These are phyloP conservation scores for Erythrophleum fordii DNA, from an alignment of 306 rosid genomes.

Conservation along the genomic window DNA sequence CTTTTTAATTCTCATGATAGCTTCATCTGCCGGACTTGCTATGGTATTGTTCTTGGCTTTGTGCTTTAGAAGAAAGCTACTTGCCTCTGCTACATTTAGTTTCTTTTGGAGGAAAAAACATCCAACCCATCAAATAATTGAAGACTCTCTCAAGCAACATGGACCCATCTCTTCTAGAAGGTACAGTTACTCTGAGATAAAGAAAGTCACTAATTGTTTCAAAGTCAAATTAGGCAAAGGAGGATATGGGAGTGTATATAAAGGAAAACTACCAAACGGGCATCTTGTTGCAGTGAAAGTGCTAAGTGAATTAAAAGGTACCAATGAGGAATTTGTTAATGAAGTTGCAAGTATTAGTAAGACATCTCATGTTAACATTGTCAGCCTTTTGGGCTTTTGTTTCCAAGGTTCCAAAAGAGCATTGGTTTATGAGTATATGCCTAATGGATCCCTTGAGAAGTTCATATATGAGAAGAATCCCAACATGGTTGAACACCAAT, in stretches of 20 bases:
- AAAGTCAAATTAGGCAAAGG: constrained; percentile 44
- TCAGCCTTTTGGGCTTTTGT: constrained; percentile 35
- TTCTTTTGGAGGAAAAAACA: background rate
- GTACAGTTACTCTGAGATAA: constrained; percentile 32
- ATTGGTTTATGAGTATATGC: constrained; percentile 40
- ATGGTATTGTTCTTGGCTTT: background rate
- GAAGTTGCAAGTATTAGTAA: constrained; percentile 42
- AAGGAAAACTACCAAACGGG: constrained; percentile 29
- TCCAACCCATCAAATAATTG: background rate
- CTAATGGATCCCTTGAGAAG: constrained; percentile 46
- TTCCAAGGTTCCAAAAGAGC: constrained; percentile 39
- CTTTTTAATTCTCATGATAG: background rate
- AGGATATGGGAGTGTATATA: constrained; percentile 47
- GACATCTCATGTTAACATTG: constrained; percentile 44
- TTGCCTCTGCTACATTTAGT: background rate
- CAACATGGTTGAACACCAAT: background rate
- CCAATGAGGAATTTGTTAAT: constrained; percentile 44
- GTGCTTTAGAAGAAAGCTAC: background rate
- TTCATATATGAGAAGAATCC: constrained; percentile 19
- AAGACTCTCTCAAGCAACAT: constrained; percentile 5
- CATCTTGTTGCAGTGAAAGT: constrained; percentile 43
- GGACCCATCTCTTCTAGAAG: constrained; percentile 33
- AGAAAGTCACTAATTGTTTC: constrained; percentile 37
- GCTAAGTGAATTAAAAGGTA: constrained; percentile 18
- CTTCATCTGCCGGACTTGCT: constrained; percentile 4